These are phyloP conservation scores for Phialophora macrospora DNA, from an alignment of 2,329 filamentous ascomycete genomes.

Conservation along the genomic window DNA sequence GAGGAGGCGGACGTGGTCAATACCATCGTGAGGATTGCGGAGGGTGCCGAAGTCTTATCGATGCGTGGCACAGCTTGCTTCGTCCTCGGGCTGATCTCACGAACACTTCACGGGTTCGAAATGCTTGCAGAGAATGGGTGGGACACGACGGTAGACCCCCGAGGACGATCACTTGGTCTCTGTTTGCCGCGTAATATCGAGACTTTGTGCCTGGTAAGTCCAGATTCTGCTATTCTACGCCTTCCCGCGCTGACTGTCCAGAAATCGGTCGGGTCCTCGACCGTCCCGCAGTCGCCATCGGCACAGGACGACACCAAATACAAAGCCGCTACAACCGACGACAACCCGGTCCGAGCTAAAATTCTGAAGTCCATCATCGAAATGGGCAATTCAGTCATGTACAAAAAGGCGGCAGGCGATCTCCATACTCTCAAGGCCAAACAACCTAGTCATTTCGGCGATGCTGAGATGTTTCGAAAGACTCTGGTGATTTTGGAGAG, in stretches of 20 bases:
- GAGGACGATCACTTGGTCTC: conserved; percentile 82
- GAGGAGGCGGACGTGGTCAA: conserved; percentile 88
- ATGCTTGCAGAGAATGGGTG: conserved; percentile 88
- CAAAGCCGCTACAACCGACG: conserved; percentile 64
- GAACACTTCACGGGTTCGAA: conserved; percentile 88
- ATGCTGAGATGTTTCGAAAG: conserved; percentile 78
- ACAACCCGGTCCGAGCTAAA: conserved; percentile 68
- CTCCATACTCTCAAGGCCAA: conserved; percentile 74
- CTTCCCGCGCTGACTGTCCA: conserved; percentile 22
- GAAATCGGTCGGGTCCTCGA: conserved; percentile 33
- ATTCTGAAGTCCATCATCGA: conserved; percentile 86
- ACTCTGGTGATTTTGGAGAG: conserved; percentile 83
- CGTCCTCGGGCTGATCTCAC: conserved; percentile 87
- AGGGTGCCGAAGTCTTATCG: conserved; percentile 86
- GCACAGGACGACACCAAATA: conserved; percentile 55
- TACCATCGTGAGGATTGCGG: conserved; percentile 85
- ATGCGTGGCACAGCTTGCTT: conserved; percentile 96
- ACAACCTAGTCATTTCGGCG: conserved; percentile 75
- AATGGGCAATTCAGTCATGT: conserved; percentile 89
- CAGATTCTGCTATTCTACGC: neutral
- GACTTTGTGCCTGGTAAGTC: conserved; percentile 69
- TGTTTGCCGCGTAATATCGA: conserved; percentile 81
- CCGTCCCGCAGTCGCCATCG: conserved; percentile 48
- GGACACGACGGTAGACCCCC: conserved; percentile 84
- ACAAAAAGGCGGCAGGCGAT: conserved; percentile 83